Conservation (phyloP, 1,139 yeast species). For the Kodamaea suecica region DNA sequence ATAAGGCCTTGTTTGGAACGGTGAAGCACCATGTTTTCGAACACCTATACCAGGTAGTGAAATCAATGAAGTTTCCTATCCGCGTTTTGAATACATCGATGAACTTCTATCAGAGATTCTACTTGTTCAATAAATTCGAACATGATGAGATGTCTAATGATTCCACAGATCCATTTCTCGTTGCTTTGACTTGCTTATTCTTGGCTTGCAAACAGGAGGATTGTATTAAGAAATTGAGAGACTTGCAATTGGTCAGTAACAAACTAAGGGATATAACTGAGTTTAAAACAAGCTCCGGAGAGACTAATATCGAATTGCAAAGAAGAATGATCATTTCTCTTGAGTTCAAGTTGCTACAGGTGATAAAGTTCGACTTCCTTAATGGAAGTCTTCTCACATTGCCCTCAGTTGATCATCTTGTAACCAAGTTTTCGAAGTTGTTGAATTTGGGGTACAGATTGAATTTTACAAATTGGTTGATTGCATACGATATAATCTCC, state of each 20-base stretch:
- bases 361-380: constrained; percentile 72
- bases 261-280: constrained; percentile 34
- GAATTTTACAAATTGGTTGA: constrained; percentile 66
- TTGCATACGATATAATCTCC: constrained; percentile 69
- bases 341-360: constrained; percentile 74
- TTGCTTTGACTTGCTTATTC: constrained; percentile 72
- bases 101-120: constrained; percentile 70
- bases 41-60: constrained; percentile 52
- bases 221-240: constrained; percentile 76
- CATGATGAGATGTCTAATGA: constrained; percentile 19
- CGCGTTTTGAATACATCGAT: constrained; percentile 65
- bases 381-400: constrained; percentile 42
- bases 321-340: constrained; percentile 51
- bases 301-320: constrained; percentile 39
- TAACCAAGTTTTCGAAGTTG: constrained; percentile 64
- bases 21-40: constrained; percentile 54
- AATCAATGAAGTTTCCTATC: constrained; percentile 59
- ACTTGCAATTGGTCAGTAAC: constrained; percentile 48
- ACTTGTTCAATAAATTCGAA: constrained; percentile 59
- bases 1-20: constrained; percentile 46
- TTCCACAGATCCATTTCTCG: constrained; percentile 46
- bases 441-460: constrained; percentile 44
- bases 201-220: constrained; percentile 85
- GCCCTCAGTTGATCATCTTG: constrained; percentile 58
- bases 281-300: constrained; percentile 7